phyloP scores from a whole-genome alignment of 2,329 filamentous ascomycete species.

The Acrodontium crateriforme region DNA sequence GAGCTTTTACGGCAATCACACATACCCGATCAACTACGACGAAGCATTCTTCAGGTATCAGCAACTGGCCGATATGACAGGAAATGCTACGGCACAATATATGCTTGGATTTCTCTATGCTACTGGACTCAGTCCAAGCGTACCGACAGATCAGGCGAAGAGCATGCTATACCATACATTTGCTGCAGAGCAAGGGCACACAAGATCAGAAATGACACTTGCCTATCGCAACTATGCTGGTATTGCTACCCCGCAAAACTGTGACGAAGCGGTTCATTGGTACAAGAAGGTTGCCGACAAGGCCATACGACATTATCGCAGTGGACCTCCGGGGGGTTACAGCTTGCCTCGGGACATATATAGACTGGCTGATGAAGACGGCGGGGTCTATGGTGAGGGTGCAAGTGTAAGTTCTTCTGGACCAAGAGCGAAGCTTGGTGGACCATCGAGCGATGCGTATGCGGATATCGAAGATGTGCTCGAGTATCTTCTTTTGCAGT shows the following conservation, averaged over 20 bases:
- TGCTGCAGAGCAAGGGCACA: constrained; percentile 71
- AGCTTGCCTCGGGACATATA: constrained; percentile 64
- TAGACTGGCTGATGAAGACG: constrained; percentile 76
- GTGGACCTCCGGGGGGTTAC: constrained; percentile 80
- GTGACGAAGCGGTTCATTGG: constrained; percentile 70
- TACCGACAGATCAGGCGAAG: constrained; percentile 77
- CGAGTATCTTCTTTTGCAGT: constrained; percentile 83
- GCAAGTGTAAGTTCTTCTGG: constrained; percentile 84
- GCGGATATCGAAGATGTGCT: constrained; percentile 86
- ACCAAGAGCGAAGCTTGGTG: constrained; percentile 60
- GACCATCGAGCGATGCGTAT: constrained; percentile 63
- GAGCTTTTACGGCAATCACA: constrained; percentile 93
- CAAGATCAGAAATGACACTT: constrained; percentile 82
- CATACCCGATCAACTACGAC: constrained; percentile 67
- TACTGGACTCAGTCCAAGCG: constrained; percentile 71
- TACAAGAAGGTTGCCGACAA: constrained; percentile 93
- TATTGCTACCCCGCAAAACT: constrained; percentile 73
- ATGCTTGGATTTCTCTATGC: constrained; percentile 96
- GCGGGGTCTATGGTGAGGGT: constrained; percentile 89
- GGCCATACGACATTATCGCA: constrained; percentile 73
- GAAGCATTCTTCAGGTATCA: constrained; percentile 72
- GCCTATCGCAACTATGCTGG: constrained; percentile 76
- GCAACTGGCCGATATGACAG: constrained; percentile 58
- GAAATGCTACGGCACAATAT: constrained; percentile 85
- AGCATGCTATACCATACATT: constrained; percentile 90